Evolutionary conservation across 2,329 filamentous ascomycete species (phyloP).

Genomic region (Pseudogymnoascus sp.): DNA sequence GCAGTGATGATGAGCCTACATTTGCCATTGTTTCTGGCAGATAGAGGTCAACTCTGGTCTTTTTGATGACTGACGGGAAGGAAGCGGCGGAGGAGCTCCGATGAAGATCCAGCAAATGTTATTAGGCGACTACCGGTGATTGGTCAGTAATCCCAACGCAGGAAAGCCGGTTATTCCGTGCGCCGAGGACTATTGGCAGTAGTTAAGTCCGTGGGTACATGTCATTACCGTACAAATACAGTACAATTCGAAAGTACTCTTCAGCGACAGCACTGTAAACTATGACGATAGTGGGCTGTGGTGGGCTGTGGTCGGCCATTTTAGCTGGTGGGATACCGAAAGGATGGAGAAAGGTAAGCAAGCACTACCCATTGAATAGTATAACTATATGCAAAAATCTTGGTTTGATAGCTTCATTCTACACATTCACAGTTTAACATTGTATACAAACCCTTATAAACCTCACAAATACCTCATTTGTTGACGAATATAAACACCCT

Average conservation of each 20-base stretch:
- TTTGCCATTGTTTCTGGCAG: conserved; percentile 20
- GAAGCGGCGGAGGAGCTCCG: conserved; percentile 8
- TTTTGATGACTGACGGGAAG: conserved; percentile 7
- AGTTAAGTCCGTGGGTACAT: not conserved
- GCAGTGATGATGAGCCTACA: conserved; percentile 24
- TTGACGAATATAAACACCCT: not conserved
- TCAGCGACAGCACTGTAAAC: not conserved
- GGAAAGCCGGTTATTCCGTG: not conserved
- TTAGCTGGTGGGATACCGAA: not conserved
- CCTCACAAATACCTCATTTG: not conserved
- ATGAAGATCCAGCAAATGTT: conserved; percentile 7
- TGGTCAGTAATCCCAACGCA: not conserved
- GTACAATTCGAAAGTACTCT: not conserved
- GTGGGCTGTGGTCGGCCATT: not conserved
- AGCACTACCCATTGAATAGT: not conserved
- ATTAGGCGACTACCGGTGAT: conserved; percentile 8
- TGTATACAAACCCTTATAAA: not conserved
- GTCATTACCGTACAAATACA: not conserved
- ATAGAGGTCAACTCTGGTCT: not conserved
- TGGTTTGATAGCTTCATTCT: not conserved
- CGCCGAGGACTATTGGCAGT: conserved; percentile 1
- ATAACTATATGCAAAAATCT: not conserved
- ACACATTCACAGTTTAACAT: not conserved
- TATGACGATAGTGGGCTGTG: conserved; percentile 4
- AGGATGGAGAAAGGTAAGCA: not conserved